Base-by-base conservation (phyloP, 176 grass and related monocot genomes). In the Cymbopogon citratus region DNA sequence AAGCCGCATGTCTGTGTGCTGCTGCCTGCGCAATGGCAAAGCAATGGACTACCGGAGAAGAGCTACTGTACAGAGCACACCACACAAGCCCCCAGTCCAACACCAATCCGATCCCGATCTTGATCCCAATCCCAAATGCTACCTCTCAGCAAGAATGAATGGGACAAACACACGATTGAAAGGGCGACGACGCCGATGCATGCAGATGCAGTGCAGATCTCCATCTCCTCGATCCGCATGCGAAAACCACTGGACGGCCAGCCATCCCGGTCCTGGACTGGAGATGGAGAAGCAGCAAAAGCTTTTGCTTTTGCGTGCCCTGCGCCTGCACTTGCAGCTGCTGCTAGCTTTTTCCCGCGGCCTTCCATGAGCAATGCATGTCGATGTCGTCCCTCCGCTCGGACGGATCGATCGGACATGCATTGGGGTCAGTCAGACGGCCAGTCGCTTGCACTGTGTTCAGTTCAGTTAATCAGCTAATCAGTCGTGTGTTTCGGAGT, bases 281-380 rank as follows among this genome's bases (percentile, higher is more conserved):
- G 38, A 40, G 35, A 36, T 34, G 35, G 12, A 48, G 35, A 23
- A 69, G 19, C 48, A n/a, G n/a, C n/a, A n/a, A 29, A 76, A 79
- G 48, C 79, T 90, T 87, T 90, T 83, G 61, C 83, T 86, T 89
- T 86, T 39, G 59, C 44, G 11, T 46, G 13, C 13, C 44, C 49
- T 52, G 44, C 44, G 12, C 43, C 41, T 73, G 34, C 69, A 52
- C 24, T 63, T 57, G 25, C 60, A 9, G 4, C 13, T 7, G 19
- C 52, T 27, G 5, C 15, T 18, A 24, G 36, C 67, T 25, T 70
- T 69, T 25, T 6, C 2, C 21, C 67, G 2, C 67, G 12, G 67
- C 38, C 36, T 7, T 67, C 36, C 76, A 33, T 76, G 74, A 23
- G 52, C 52, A n/a, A n/a, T n/a, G n/a, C n/a, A n/a, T n/a, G n/a